Conservation (phyloP, 1,284 basidiomycete species). For the Austroboletus novae-zelandiae region DNA sequence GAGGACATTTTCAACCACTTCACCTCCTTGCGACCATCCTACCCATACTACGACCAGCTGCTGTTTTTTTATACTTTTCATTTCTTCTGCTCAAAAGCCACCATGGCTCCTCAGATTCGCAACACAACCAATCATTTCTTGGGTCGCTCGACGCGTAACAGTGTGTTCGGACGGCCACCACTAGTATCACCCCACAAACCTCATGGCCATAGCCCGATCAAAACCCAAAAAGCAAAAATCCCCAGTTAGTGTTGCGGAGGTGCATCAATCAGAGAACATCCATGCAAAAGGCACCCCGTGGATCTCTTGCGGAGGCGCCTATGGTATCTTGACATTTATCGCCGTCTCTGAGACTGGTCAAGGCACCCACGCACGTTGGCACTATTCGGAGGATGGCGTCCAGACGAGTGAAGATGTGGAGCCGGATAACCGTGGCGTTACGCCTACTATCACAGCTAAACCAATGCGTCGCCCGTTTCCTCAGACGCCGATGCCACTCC, state of each 20-base stretch:
- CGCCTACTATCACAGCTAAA: constrained; percentile 1
- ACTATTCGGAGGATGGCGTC: constrained; percentile 9
- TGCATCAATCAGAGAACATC: background rate
- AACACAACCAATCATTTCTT: constrained; percentile 15
- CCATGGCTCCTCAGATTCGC: constrained; percentile 26
- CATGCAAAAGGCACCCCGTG: constrained; percentile 8
- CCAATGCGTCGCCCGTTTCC: constrained; percentile 10
- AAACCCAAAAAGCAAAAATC: background rate
- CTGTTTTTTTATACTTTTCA: background rate
- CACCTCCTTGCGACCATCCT: background rate
- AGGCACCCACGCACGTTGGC: constrained; percentile 21
- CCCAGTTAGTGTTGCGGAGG: background rate
- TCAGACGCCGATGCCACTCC: constrained; percentile 22
- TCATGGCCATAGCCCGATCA: constrained; percentile 4
- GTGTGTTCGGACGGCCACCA: constrained; percentile 17
- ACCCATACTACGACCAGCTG: too few species aligned
- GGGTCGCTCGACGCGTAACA: constrained; percentile 23
- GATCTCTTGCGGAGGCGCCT: constrained; percentile 17
- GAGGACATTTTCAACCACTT: background rate
- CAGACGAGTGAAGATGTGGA: constrained; percentile 8
- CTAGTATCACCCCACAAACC: constrained; percentile 4
- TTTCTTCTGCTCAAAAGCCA: background rate
- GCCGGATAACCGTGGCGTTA: constrained; percentile 15
- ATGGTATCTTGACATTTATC: constrained; percentile 11
- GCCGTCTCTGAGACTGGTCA: constrained; percentile 23